Conservation (phyloP, 306 rosid genomes). For the Canavalia gladiata region DNA sequence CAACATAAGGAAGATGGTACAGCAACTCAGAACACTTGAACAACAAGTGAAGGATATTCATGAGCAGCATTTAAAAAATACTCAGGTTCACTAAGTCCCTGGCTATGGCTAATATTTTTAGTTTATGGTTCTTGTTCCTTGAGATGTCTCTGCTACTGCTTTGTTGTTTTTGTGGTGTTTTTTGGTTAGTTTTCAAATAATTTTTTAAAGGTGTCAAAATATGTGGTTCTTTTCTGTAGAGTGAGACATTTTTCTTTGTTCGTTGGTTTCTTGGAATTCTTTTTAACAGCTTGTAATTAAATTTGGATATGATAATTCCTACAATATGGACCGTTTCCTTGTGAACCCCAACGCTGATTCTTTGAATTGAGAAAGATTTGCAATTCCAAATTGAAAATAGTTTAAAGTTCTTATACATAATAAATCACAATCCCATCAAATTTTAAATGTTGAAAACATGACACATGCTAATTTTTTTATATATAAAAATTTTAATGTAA, state of each 20-base stretch:
- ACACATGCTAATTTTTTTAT: too few species aligned
- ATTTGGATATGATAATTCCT: not conserved
- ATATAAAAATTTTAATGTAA: too few species aligned
- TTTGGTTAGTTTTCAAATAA: not conserved
- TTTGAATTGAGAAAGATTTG: too few species aligned
- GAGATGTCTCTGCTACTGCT: constrained; percentile 19
- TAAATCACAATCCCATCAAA: too few species aligned
- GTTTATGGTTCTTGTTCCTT: constrained; percentile 17
- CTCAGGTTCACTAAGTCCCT: constrained; percentile 70
- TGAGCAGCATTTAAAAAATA: constrained; percentile 70
- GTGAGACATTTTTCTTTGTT: not conserved
- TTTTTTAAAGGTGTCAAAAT: not conserved
- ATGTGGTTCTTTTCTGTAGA: not conserved
- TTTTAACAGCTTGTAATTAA: not conserved
- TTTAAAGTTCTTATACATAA: too few species aligned
- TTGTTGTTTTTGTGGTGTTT: constrained; percentile 15
- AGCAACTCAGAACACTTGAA: constrained; percentile 60
- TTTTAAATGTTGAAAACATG: too few species aligned
- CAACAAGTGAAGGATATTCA: constrained; percentile 70
- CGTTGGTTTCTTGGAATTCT: constrained; percentile 1
- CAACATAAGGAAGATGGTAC: constrained; percentile 58
- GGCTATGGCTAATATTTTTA: constrained; percentile 30
- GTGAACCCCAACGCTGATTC: too few species aligned
- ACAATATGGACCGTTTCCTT: too few species aligned
- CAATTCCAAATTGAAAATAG: too few species aligned